Base-by-base conservation (phyloP, 371 early-diverging fungal species). In the Circinella minor region DNA sequence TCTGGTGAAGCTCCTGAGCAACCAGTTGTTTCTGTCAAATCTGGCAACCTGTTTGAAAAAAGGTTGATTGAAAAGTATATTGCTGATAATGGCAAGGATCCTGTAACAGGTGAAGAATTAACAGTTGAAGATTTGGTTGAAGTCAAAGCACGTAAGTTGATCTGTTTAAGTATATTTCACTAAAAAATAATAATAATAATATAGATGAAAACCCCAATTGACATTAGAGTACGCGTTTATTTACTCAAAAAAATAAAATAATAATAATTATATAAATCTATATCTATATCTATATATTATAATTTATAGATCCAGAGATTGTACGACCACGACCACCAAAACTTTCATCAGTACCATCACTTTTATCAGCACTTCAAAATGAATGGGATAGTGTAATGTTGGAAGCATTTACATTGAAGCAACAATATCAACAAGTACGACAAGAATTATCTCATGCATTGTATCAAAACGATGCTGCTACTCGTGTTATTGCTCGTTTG, bases 381-480 rank as follows among this genome's bases (percentile, higher is more conserved):
- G 97, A 97, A 76, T 98, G 95, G 95, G 98, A 98, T 74, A 86
- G 94, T 49, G 81, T 95, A 10, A 95, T 98, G 89, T 86, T 98
- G 47, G 98, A 97, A 80, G 92, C 95, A 3, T 94, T 92, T 71
- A 90, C 92, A 46, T 86, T 98, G 71, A 95, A 93, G 79, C 93
- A 94, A 77, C 95, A 97, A 80, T 93, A 96, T 78, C 91, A 94
- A 75, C 91, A 94, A 73, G 90, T 93, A 20, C 89, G 95, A 57
- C 96, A 95, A 79, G 97, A 98, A 73, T 85, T 98, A 47, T 90
- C 94, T 49, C 93, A 93, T 74, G 94, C 97, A 3, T 82, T 98
- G 65, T 98, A 97, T 77, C 96, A 97, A 79, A 91, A 95, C 72
- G 98, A 98, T 77, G 97, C 98, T 20, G 95, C 97, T 4, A 92